Conservation (phyloP, 768 basidiomycete genomes). For the Pleurotus tuber-regium region DNA sequence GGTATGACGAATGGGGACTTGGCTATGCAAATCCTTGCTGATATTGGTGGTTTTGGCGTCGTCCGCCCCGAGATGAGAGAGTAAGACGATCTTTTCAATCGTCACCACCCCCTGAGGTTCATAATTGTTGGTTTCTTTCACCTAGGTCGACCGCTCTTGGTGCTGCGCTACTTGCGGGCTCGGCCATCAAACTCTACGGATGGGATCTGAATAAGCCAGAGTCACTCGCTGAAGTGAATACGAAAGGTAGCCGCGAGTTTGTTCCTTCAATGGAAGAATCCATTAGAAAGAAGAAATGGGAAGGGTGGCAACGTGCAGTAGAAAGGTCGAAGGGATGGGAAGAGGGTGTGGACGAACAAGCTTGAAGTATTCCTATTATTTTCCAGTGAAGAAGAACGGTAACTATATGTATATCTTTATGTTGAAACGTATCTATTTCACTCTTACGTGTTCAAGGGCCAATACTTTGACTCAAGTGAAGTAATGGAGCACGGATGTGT, state of each 20-base stretch:
- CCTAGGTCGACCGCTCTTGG: constrained; percentile 93
- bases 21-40: constrained; percentile 83
- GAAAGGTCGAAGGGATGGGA: constrained; percentile 85
- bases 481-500: too few relatives aligned
- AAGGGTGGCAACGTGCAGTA: constrained; percentile 87
- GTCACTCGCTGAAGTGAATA: constrained; percentile 84
- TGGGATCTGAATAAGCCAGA: constrained; percentile 88
- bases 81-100: constrained; percentile 41
- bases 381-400: too few relatives aligned
- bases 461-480: too few relatives aligned
- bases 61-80: constrained; percentile 96
- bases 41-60: constrained; percentile 90
- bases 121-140: not conserved
- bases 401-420: too few relatives aligned
- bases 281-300: constrained; percentile 64
- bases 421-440: too few relatives aligned
- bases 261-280: constrained; percentile 48
- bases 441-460: too few relatives aligned
- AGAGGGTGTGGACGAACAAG: constrained; percentile 36
- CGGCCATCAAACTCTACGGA: constrained; percentile 83
- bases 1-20: constrained; percentile 95
- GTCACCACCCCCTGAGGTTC: not conserved
- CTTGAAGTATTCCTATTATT: not conserved
- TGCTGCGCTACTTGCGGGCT: constrained; percentile 89
- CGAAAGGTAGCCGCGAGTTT: constrained; percentile 75